A percentile compares a stretch with the other conserved stretches of the same genome.
phyloP scores from a whole-genome alignment of 257 asterid genomes.

The Jasminum sambac region DNA sequence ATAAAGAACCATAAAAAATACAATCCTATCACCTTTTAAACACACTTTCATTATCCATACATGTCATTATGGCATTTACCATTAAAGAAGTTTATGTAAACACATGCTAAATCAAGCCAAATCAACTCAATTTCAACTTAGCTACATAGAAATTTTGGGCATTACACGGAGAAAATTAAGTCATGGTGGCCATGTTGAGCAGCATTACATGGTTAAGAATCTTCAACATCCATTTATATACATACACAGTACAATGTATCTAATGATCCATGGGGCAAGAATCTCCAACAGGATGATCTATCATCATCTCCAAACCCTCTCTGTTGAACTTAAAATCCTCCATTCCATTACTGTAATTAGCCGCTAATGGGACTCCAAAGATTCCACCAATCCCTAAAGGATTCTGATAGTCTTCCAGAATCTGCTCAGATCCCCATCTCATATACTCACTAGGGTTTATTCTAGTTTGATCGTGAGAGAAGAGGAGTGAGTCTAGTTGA shows the following conservation, averaged over 20 bases:
- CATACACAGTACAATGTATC: constrained; percentile 15
- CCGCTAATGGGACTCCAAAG: constrained; percentile 26
- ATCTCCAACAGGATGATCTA: constrained; percentile 37
- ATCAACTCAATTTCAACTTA: background rate
- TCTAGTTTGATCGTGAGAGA: background rate
- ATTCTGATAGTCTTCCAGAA: constrained; percentile 26
- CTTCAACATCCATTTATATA: constrained; percentile 35
- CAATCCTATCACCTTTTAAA: too few relatives aligned
- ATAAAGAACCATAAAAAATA: too few relatives aligned
- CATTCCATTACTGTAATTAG: constrained; percentile 8
- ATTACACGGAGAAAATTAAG: constrained; percentile 23
- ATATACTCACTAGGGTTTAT: constrained; percentile 2
- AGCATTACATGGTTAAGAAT: constrained; percentile 30
- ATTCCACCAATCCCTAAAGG: constrained; percentile 31
- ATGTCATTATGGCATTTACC: too few relatives aligned
- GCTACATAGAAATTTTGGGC: background rate
- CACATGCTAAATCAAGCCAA: too few relatives aligned
- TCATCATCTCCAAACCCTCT: constrained; percentile 50
- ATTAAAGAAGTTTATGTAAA: too few relatives aligned
- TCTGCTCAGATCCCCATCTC: constrained; percentile 24
- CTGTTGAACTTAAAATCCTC: constrained; percentile 37
- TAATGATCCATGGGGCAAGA: constrained; percentile 37
- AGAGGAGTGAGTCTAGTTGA: too few relatives aligned
- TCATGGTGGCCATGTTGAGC: background rate
- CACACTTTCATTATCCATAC: too few relatives aligned